Evolutionary conservation across 192 early-diverging fungal genomes (phyloP), one percentile per base, ranked within the genome.

Genomic region (Geranomyces michiganensis): DNA sequence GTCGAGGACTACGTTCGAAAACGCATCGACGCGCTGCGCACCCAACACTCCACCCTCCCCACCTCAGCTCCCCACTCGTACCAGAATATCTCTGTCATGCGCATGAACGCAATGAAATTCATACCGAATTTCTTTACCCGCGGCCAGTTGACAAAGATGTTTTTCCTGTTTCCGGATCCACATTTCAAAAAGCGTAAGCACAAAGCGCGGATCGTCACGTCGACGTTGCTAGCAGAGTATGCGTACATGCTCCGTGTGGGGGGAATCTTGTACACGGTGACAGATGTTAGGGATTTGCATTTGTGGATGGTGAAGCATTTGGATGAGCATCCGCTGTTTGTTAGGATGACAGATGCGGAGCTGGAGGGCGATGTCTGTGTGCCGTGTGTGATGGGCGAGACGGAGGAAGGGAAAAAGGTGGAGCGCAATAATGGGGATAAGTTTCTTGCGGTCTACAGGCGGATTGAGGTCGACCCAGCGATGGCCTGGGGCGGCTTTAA

Each of bases 51-150:
- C 31, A 77, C 78, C 15, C 83, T 84, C 45, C 70, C 78, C 3
- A 68, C 68, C 19, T 79, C 80, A 44, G 85, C 87, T 32, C 69
- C 90, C 32, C 91, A 86, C 56, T 86, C 89, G 36, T 98, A 96
- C 78, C 93, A 99, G 71, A 99, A 99, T 78, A 91, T 98, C 22
- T 93, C 94, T 0, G 93, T 97, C 46, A 91, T 96, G 83, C 90
- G 96, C 24, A 97, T 97, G 88, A 99, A 99, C 81, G 96, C 96
- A 46, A 96, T 96, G 93, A 98, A 98, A 79, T 99, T 95, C 75
- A 74, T 93, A 77, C 94, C 95, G 58, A 98, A 97, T 87, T 97
- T 98, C 82, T 99, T 99, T 74, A 84, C 88, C 72, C 95, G 96
- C 83, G 92, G 87, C 29, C 95, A 97, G 89, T 87, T 99, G 29